Evolutionary conservation across 108 stramenopile genomes (phyloP).

Genomic region (Cyclotella choctawhatcheeana): DNA sequence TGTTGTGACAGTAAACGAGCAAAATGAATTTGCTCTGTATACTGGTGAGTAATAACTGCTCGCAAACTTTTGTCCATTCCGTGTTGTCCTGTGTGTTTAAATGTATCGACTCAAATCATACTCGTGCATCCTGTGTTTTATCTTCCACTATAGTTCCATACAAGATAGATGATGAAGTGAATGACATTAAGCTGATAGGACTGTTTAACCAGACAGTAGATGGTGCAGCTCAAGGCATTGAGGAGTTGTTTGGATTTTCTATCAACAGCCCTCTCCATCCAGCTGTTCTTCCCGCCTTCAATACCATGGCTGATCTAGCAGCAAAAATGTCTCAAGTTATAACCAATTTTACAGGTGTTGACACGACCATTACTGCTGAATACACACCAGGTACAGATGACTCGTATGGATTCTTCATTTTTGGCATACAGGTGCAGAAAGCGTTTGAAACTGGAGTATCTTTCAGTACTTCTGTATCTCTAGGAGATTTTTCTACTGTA

Average conservation of each 20-base stretch:
- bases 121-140: too few species aligned
- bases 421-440: constrained; percentile 34
- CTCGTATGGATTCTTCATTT: constrained; percentile 12
- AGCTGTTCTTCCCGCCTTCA: constrained; percentile 23
- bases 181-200: constrained; percentile 24
- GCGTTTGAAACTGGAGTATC: constrained; percentile 4
- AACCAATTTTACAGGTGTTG: constrained; percentile 2
- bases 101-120: too few species aligned
- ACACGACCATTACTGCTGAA: constrained; percentile 13
- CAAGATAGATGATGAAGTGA: not conserved
- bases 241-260: constrained; percentile 12
- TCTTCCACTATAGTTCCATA: not conserved
- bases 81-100: too few species aligned
- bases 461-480: constrained; percentile 15
- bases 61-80: too few species aligned
- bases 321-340: constrained; percentile 22
- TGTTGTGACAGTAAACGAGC: constrained; percentile 4
- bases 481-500: constrained; percentile 39
- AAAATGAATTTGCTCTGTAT: constrained; percentile 13
- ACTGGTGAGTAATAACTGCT: constrained; percentile 14
- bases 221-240: not conserved
- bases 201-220: constrained; percentile 1
- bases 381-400: constrained; percentile 11
- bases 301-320: constrained; percentile 20
- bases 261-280: constrained; percentile 23